Evolutionary conservation across 345 rosid genomes (phyloP).

Genomic region (Firmiana major): DNA sequence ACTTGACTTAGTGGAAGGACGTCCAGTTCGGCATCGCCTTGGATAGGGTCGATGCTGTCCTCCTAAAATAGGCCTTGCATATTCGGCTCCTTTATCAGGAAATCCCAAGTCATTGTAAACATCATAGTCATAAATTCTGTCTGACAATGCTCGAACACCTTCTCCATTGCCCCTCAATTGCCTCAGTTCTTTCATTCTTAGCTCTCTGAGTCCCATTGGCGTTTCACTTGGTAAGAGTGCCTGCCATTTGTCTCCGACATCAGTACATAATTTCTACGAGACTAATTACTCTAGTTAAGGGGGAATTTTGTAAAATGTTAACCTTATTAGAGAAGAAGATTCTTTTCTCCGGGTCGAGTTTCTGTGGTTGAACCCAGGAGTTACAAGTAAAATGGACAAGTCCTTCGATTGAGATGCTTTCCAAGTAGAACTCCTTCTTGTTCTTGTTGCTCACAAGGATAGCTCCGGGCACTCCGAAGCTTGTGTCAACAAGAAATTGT

Average conservation of each 20-base stretch:
- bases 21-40: conserved; percentile 15
- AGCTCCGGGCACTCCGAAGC: conserved; percentile 88
- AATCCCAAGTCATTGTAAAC: conserved; percentile 18
- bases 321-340: conserved; percentile 85
- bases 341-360: conserved; percentile 57
- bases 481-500: conserved; percentile 64
- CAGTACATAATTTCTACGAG: neutral
- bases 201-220: neutral
- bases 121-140: conserved; percentile 13
- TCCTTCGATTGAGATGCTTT: conserved; percentile 75
- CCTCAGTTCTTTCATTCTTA: conserved; percentile 6
- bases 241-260: neutral
- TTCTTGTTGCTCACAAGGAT: conserved; percentile 75
- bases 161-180: conserved; percentile 11
- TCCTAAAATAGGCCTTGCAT: conserved; percentile 7
- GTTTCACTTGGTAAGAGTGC: conserved; percentile 14
- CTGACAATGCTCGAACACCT: neutral
- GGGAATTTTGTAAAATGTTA: neutral
- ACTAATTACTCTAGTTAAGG: neutral
- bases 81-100: conserved; percentile 12
- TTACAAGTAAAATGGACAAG: conserved; percentile 82
- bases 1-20: conserved; percentile 14
- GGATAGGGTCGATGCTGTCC: conserved; percentile 13
- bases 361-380: conserved; percentile 88
- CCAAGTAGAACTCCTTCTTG: conserved; percentile 77